Base-by-base conservation (phyloP, 2,329 filamentous ascomycete species). In the Xylaria sp. region DNA sequence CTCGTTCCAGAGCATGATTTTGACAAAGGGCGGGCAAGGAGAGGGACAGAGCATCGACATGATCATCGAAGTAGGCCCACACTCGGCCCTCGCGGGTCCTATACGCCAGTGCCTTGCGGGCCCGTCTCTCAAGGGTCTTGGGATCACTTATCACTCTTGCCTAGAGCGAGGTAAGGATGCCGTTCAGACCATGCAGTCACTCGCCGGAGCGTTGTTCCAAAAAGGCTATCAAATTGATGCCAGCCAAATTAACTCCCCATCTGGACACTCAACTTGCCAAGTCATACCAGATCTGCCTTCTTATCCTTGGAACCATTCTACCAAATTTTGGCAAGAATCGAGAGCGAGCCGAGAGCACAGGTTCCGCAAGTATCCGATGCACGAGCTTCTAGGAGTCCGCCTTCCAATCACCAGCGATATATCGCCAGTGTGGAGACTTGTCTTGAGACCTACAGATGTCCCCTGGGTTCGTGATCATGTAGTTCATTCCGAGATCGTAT, bases 61-160 rank as follows among this genome's bases (percentile, higher is more conserved):
- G 6, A 31, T 69, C 0, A 20, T 69, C 10, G 67, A 70, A n/a
- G 49, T 70, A 20, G 67, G 81, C 0, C 79, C 81, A 0, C 80
- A 82, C 63, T 74, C 77, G 20, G 76, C 79, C 0, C 73, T 83
- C 0, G 71, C 70, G 5, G 79, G 77, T 0, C 80, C 81, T 1
- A 69, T 79, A 10, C 74, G 74, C 4, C 73, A 79, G 46, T 65
- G 31, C 28, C 63, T 65, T 13, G 26, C 1, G 11, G 59, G 33
- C 6, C 38, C 38, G 42, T 42, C 7, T 42, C 63, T 57, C 1
- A 64, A 58, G 48, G 13, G 23, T 15, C n/a, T 59, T 1, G 51
- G 61, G 2, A n/a, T 73, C 17, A 57, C 65, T 0, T 76, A 76
- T 53, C 49, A 23, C 7, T 26, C 66, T 0, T 40, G 51, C 1